A percentile compares a stretch with the other conserved stretches of the same genome.
Evolutionary conservation across 352 stramenopile species (phyloP).

Genomic region (Phytopythium sindhum): DNA sequence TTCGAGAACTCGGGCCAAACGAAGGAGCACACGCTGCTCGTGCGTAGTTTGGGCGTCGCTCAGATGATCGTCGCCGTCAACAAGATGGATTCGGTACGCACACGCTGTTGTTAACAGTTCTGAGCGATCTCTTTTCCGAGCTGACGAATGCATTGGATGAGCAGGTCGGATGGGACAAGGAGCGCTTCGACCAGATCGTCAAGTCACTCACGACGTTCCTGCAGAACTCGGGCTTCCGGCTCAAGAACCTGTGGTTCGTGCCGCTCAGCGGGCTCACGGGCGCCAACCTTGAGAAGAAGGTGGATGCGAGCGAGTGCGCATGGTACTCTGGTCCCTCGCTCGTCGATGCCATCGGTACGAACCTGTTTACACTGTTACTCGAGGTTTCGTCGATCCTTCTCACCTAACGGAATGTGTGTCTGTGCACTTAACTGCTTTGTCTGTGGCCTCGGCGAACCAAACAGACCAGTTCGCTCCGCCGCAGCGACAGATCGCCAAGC

Average conservation of each 20-base stretch:
- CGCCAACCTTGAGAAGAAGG: slow-evolving; percentile 72
- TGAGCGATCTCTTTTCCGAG: no score
- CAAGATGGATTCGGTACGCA: slow-evolving; percentile 94
- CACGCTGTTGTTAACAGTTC: not conserved
- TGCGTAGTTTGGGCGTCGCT: slow-evolving; percentile 91
- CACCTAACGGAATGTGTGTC: no score
- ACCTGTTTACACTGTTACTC: slow-evolving; percentile 3
- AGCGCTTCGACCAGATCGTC: slow-evolving; percentile 77
- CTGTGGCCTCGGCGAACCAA: no score
- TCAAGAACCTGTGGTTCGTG: slow-evolving; percentile 84
- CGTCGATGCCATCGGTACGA: slow-evolving; percentile 69
- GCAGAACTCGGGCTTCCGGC: slow-evolving; percentile 64
- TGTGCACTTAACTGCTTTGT: no score
- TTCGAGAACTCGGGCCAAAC: slow-evolving; percentile 95
- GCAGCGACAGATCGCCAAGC: slow-evolving; percentile 75
- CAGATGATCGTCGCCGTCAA: slow-evolving; percentile 97
- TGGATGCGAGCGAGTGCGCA: slow-evolving; percentile 38
- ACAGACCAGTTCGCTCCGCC: slow-evolving; percentile 74
- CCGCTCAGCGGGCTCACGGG: slow-evolving; percentile 85
- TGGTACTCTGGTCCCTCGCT: slow-evolving; percentile 84
- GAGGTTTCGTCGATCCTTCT: slow-evolving; percentile 8
- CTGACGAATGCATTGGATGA: not conserved
- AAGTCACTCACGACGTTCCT: slow-evolving; percentile 75
- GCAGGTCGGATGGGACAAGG: slow-evolving; percentile 64
- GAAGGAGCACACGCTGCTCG: slow-evolving; percentile 96